These are phyloP conservation scores for Gymnopilus junonius DNA, from an alignment of 768 basidiomycete genomes.

Conservation along the genomic window DNA sequence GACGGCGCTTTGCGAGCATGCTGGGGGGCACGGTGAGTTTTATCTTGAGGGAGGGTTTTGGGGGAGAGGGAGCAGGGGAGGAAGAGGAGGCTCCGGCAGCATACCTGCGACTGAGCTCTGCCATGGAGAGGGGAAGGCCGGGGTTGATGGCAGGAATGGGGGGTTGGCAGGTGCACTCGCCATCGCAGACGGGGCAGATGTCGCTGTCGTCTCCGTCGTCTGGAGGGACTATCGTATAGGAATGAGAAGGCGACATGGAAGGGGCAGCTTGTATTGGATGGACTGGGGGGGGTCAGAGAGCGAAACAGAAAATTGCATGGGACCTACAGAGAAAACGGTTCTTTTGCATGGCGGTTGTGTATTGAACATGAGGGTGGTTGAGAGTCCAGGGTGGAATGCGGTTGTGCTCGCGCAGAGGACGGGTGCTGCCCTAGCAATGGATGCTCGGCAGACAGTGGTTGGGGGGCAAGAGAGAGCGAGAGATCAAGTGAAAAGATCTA, in stretches of 20 bases:
- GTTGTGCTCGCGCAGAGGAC: neutral
- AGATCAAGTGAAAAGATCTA: neutral
- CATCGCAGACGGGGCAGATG: slow-evolving; percentile 91
- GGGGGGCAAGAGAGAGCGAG: neutral
- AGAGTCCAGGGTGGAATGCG: slow-evolving; percentile 44
- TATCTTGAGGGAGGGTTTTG: slow-evolving; percentile 63
- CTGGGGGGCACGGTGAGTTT: slow-evolving; percentile 68
- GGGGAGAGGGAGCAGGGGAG: slow-evolving; percentile 32
- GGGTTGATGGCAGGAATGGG: slow-evolving; percentile 20
- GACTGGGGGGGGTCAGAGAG: slow-evolving; percentile 11
- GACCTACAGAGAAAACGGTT: slow-evolving; percentile 41
- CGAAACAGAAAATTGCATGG: slow-evolving; percentile 11
- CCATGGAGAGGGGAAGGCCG: slow-evolving; percentile 36
- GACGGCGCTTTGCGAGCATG: slow-evolving; percentile 48
- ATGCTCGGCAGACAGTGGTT: slow-evolving; percentile 11
- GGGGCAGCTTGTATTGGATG: slow-evolving; percentile 54
- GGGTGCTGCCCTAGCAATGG: slow-evolving; percentile 8
- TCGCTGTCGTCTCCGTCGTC: slow-evolving; percentile 83
- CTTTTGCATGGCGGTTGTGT: slow-evolving; percentile 41
- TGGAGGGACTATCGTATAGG: slow-evolving; percentile 61
- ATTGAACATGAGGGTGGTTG: slow-evolving; percentile 47
- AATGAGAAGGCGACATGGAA: slow-evolving; percentile 70
- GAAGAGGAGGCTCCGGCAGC: slow-evolving; percentile 35
- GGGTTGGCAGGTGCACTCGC: slow-evolving; percentile 75
- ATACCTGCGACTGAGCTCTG: slow-evolving; percentile 41